phyloP scores from a whole-genome alignment of 1,284 basidiomycete species.

The Ceratobasidium sp. region DNA sequence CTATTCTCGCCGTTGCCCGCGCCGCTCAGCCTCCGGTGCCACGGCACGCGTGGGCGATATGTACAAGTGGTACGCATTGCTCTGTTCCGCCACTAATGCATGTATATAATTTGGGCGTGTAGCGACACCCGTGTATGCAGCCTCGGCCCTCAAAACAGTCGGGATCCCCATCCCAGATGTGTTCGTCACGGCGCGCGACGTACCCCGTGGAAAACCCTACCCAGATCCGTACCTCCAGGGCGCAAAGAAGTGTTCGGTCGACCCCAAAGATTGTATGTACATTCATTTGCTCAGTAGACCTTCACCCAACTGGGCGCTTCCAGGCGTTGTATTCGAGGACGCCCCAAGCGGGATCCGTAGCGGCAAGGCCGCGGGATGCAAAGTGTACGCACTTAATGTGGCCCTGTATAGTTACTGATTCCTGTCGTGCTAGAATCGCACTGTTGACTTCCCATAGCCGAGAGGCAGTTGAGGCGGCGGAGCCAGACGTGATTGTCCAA shows the following conservation, averaged over 20 bases:
- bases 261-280: conserved; percentile 42
- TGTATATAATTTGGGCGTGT: background rate
- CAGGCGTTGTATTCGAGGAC: conserved; percentile 48
- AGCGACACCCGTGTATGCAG: conserved; percentile 28
- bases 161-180: conserved; percentile 39
- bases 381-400: conserved; percentile 25
- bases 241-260: conserved; percentile 45
- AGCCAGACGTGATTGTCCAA: conserved; percentile 46
- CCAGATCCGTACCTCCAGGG: conserved; percentile 49
- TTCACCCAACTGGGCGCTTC: background rate
- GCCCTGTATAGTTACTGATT: background rate
- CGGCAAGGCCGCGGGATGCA: conserved; percentile 47
- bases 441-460: conserved; percentile 29
- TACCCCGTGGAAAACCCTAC: conserved; percentile 46
- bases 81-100: background rate
- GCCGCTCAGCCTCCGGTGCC: background rate
- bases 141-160: conserved; percentile 34
- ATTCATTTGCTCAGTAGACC: background rate
- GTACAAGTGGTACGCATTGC: conserved; percentile 45
- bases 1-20: conserved; percentile 10
- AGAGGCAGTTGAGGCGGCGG: conserved; percentile 35
- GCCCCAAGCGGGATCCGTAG: conserved; percentile 47
- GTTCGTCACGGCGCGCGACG: conserved; percentile 46
- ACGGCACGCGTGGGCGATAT: conserved; percentile 43
- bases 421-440: conserved; percentile 18